Evolutionary conservation across 768 basidiomycete genomes (phyloP), one percentile per base, ranked within the genome.

Genomic region (Collybia nuda): DNA sequence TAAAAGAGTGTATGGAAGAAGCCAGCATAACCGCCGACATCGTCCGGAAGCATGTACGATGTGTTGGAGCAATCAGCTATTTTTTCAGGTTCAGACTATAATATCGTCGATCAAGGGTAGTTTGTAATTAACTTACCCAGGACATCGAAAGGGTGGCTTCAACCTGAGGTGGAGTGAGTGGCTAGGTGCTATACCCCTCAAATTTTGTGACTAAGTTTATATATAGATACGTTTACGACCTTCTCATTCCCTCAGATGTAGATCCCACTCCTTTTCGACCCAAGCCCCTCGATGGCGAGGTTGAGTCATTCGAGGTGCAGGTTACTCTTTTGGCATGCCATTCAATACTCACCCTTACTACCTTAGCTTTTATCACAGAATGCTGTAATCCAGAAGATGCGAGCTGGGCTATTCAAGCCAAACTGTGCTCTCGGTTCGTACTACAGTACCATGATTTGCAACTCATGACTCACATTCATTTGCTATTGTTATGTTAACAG

Each of bases 1-100:
- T 95, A 32, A 97, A 96, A 63, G 96, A 98, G 66, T 88, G 90
- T 48, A 86, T 83, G 77, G 96, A 98, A 62, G 96, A 99, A 66
- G 96, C 94, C 2, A 92, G 86, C 57, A 74, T 98, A 19, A 73
- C 76, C 2, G 85, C 85, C 45, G 66, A 73, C n/a, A 63, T 92
- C 40, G 82, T 91, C 9, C 71, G 78, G 42, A 69, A 75, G 18
- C 70, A 86, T 53, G 74, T 85, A 11, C 80, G 77, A 53, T 59
- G 80, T 6, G 81, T 76, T 8, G 93, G 94, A 3, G 78, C 81
- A 1, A 67, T 93, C 43, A 90, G 88, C 53, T 98, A 98, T 72
- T 92, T 90, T 70, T 85, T 79, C 65, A 78, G 78, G 88, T 88
- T 29, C 21, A 19, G 38, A 21, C 6, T 45, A 45, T 50, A 43